These are phyloP conservation scores for Nakaseomyces glabratus DNA, from an alignment of 1,139 yeast species.

Conservation along the genomic window DNA sequence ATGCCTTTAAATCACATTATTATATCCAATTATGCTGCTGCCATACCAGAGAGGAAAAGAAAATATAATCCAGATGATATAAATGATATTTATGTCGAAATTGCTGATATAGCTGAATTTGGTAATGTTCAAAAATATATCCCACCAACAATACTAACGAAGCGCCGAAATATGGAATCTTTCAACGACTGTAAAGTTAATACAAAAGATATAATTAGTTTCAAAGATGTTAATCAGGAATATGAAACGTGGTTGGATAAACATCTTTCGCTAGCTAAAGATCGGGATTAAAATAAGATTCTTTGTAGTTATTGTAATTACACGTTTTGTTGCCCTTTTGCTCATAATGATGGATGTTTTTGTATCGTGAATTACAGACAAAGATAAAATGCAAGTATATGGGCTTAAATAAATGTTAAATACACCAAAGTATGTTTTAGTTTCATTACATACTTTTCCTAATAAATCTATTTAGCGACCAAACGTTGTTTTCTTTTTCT, in stretches of 20 bases:
- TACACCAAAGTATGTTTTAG: background rate
- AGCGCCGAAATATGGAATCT: too few species aligned
- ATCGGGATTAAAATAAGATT: too few species aligned
- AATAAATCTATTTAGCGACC: background rate
- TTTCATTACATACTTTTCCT: background rate
- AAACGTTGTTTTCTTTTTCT: conserved; percentile 38
- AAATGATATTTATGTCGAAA: conserved; percentile 11
- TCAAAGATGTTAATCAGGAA: too few species aligned
- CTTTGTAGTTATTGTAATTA: too few species aligned
- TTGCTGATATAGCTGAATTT: too few species aligned
- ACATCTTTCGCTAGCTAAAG: too few species aligned
- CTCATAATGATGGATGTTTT: background rate
- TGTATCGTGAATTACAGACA: too few species aligned
- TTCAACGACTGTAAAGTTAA: too few species aligned
- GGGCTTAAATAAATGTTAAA: too few species aligned
- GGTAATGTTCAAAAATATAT: conserved; percentile 10
- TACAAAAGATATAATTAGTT: too few species aligned
- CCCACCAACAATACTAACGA: conserved; percentile 17
- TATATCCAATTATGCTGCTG: background rate
- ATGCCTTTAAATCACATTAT: conserved; percentile 9
- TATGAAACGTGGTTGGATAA: too few species aligned
- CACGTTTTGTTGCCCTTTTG: background rate
- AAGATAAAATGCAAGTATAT: too few species aligned
- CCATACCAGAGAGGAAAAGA: background rate
- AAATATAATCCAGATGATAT: background rate